Percentiles rank a stretch among this genome's conserved stretches.
These are phyloP conservation scores for Candida manassasensis DNA, from an alignment of 805 yeast genomes.

Conservation along the genomic window DNA sequence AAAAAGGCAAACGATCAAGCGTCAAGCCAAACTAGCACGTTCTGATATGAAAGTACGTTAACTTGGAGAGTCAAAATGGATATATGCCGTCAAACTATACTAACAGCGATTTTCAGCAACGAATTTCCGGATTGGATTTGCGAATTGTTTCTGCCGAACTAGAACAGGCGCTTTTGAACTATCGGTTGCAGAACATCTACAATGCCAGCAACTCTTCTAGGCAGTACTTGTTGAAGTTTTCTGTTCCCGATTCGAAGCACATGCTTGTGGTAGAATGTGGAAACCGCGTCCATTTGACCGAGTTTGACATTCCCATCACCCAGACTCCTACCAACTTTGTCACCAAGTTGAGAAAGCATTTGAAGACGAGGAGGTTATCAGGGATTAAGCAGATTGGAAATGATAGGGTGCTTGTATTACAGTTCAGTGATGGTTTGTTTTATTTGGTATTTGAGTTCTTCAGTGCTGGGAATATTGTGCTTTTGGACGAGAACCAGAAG, in stretches of 20 bases:
- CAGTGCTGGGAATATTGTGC: conserved; percentile 87
- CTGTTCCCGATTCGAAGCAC: conserved; percentile 76
- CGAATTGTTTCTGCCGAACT: conserved; percentile 68
- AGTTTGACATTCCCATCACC: conserved; percentile 74
- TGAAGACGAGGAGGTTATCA: conserved; percentile 74
- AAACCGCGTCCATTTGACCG: conserved; percentile 70
- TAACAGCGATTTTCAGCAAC: conserved; percentile 48
- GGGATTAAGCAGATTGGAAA: conserved; percentile 67
- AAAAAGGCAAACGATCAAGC: no score
- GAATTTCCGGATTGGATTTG: conserved; percentile 81
- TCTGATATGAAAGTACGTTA: conserved; percentile 3
- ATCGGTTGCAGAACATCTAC: conserved; percentile 79
- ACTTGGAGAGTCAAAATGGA: neutral
- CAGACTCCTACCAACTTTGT: conserved; percentile 84
- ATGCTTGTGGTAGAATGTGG: conserved; percentile 82
- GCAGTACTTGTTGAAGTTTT: conserved; percentile 75
- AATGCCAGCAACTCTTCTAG: conserved; percentile 68
- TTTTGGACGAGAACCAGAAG: conserved; percentile 63
- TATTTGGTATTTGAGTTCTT: conserved; percentile 86
- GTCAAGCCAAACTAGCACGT: no score
- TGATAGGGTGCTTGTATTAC: conserved; percentile 79
- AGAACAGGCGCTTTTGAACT: conserved; percentile 49
- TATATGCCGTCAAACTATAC: no score
- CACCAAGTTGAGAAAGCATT: conserved; percentile 77
- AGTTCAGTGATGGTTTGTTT: conserved; percentile 76